Evolutionary conservation across 768 basidiomycete species (phyloP).

Genomic region (Termitomyces sp.): DNA sequence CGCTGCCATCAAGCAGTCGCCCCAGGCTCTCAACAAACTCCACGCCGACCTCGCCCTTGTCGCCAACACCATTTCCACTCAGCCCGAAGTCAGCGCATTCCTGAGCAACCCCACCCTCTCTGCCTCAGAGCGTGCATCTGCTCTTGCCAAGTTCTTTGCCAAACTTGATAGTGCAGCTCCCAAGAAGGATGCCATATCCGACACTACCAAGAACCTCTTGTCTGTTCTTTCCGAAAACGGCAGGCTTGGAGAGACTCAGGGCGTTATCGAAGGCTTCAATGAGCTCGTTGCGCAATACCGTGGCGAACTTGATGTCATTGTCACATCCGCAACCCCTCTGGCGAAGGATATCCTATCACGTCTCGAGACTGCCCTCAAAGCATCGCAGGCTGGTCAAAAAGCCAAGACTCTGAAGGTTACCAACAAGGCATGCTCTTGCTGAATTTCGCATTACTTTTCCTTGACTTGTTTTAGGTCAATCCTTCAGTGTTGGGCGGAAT

Average conservation of each 20-base stretch:
- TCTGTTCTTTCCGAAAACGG: conserved; percentile 90
- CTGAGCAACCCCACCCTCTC: conserved; percentile 92
- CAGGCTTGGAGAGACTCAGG: conserved; percentile 75
- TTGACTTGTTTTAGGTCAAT: conserved; percentile 61
- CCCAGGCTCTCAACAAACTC: conserved; percentile 78
- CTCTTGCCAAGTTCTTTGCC: conserved; percentile 63
- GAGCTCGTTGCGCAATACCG: conserved; percentile 83
- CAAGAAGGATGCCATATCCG: conserved; percentile 75
- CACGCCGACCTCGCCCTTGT: conserved; percentile 78
- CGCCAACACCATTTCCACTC: conserved; percentile 60
- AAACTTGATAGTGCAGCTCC: conserved; percentile 54
- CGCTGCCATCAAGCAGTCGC: conserved; percentile 80
- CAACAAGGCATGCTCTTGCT: conserved; percentile 67
- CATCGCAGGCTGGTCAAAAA: conserved; percentile 76
- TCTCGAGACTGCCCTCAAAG: conserved; percentile 83
- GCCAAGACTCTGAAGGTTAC: conserved; percentile 86
- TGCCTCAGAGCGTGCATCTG: conserved; percentile 62
- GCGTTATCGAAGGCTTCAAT: conserved; percentile 89
- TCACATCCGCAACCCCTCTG: conserved; percentile 84
- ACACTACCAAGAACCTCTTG: conserved; percentile 91
- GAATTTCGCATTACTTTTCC: neutral
- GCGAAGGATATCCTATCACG: conserved; percentile 69
- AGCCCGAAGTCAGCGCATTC: conserved; percentile 64
- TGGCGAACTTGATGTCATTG: conserved; percentile 89
- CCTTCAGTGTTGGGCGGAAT: conserved; percentile 88